These are phyloP conservation scores for sorghum (Sorghum bicolor) DNA, from an alignment of 176 grass and related monocot species.

Conservation along the genomic window Sorghum_bicolor_NCBIv3 NC_012874.2:57846501-57847000, in stretches of 20 bases:
- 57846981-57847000: conserved; percentile 21
- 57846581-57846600: not conserved
- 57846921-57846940: not conserved
- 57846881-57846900: not conserved
- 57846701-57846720: conserved; percentile 15
- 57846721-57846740: not conserved
- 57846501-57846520: not conserved
- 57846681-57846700: conserved; percentile 2
- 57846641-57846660: not conserved
- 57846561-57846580: not conserved
- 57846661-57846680: not conserved
- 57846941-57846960: not conserved
- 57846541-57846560: not conserved
- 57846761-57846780: conserved; percentile 13
- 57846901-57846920: conserved; percentile 14
- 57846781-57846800: not conserved
- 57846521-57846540: not conserved
- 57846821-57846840: conserved; percentile 17
- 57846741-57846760: conserved; percentile 15
- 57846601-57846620: not conserved
- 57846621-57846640: not conserved
- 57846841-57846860: conserved; percentile 44
- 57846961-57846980: not conserved
- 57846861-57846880: not conserved
- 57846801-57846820: not conserved